A percentile compares a stretch with the other conserved stretches of the same genome.
These are phyloP conservation scores for Opeltia flavorubescens DNA, from an alignment of 495 filamentous ascomycete genomes.

Conservation along the genomic window DNA sequence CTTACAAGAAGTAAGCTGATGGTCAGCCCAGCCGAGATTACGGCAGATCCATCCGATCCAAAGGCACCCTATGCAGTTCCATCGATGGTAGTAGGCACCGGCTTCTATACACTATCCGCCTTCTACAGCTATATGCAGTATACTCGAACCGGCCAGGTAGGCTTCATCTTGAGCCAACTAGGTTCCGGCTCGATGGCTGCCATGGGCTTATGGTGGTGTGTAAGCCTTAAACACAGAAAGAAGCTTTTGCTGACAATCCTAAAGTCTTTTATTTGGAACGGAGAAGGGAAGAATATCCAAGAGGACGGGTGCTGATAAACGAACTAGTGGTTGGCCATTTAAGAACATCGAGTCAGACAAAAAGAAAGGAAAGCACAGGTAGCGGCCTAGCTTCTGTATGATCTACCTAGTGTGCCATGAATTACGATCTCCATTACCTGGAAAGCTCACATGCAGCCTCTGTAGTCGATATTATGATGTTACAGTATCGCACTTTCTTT, in stretches of 20 bases:
- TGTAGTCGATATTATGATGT: too few relatives aligned
- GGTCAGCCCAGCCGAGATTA: slow-evolving; percentile 14
- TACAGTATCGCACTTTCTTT: too few relatives aligned
- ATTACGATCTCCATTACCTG: too few relatives aligned
- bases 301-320: slow-evolving; percentile 51
- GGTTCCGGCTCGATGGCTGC: slow-evolving; percentile 39
- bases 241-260: slow-evolving; percentile 35
- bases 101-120: slow-evolving; percentile 47
- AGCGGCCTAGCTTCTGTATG: too few relatives aligned
- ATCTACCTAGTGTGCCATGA: too few relatives aligned
- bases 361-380: slow-evolving; percentile 33
- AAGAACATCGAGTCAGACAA: slow-evolving; percentile 39
- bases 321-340: slow-evolving; percentile 69
- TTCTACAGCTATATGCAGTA: slow-evolving; percentile 60
- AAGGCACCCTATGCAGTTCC: slow-evolving; percentile 51
- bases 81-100: slow-evolving; percentile 46
- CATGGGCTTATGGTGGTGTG: slow-evolving; percentile 56
- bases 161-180: slow-evolving; percentile 40
- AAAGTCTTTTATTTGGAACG: slow-evolving; percentile 17
- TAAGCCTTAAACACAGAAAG: slow-evolving; percentile 43
- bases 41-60: slow-evolving; percentile 36
- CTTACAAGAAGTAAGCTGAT: not conserved
- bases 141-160: slow-evolving; percentile 31
- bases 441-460: too few relatives aligned
- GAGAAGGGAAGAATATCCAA: slow-evolving; percentile 23